phyloP scores from a whole-genome alignment of 495 filamentous ascomycete species.

The Cercophora samala region DNA sequence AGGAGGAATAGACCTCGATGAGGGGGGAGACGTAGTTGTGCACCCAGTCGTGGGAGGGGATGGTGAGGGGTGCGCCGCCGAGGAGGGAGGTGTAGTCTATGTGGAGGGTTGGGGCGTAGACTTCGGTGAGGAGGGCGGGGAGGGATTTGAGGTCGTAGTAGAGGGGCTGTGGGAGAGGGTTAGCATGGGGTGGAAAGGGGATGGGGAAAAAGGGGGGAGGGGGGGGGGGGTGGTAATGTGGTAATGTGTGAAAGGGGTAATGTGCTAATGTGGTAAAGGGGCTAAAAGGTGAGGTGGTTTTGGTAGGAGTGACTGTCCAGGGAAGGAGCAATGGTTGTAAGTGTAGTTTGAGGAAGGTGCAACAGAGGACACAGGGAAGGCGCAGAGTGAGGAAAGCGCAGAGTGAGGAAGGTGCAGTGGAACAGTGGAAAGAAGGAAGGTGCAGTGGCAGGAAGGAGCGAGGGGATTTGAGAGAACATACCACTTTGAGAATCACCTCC shows the following conservation, averaged over 20 bases:
- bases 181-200: neutral
- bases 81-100: slow-evolving; percentile 36
- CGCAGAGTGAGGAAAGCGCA: slow-evolving; percentile 30
- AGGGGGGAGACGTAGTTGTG: slow-evolving; percentile 14
- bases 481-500: slow-evolving; percentile 27
- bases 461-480: slow-evolving; percentile 9
- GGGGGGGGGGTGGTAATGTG: neutral
- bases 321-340: slow-evolving; percentile 31
- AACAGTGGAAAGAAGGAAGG: slow-evolving; percentile 8
- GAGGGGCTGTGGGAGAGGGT: slow-evolving; percentile 17
- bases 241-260: neutral
- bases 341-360: too few relatives aligned
- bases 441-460: slow-evolving; percentile 14
- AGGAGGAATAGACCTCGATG: slow-evolving; percentile 21
- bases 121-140: slow-evolving; percentile 22
- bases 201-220: neutral
- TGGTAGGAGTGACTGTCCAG: slow-evolving; percentile 11
- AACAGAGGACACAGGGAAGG: slow-evolving; percentile 30
- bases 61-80: slow-evolving; percentile 24
- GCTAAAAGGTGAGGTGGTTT: slow-evolving; percentile 9
- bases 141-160: slow-evolving; percentile 26
- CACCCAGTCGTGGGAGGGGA: slow-evolving; percentile 25
- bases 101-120: slow-evolving; percentile 25
- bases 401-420: slow-evolving; percentile 3
- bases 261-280: neutral